A percentile compares a stretch with the other conserved stretches of the same genome.
phyloP scores from a whole-genome alignment of 1,139 yeast genomes.

The Saccharomyces hybrid region DNA sequence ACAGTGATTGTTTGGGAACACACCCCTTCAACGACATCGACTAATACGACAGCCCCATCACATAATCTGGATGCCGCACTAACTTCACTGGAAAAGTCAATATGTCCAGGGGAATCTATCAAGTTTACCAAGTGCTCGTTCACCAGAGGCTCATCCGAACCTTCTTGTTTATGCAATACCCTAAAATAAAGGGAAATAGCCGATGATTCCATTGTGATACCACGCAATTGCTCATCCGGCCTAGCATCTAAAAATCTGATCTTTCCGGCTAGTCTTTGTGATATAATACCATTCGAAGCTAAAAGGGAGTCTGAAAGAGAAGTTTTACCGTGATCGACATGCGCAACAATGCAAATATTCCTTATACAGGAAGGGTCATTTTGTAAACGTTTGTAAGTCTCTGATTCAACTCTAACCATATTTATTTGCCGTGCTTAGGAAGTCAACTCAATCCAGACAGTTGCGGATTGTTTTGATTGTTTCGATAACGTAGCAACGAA shows the following conservation, averaged over 20 bases:
- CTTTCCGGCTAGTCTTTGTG: slow-evolving; percentile 91
- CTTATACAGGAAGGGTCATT: slow-evolving; percentile 61
- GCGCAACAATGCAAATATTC: slow-evolving; percentile 93
- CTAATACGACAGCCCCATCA: slow-evolving; percentile 92
- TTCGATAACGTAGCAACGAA: slow-evolving; percentile 6
- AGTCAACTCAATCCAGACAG: background rate
- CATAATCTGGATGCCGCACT: slow-evolving; percentile 91
- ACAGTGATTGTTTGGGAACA: slow-evolving; percentile 96
- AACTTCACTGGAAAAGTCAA: slow-evolving; percentile 93
- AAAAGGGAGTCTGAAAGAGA: slow-evolving; percentile 85
- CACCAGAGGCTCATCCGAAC: slow-evolving; percentile 39
- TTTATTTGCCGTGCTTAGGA: background rate
- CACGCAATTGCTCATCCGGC: slow-evolving; percentile 91
- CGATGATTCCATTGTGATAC: slow-evolving; percentile 95
- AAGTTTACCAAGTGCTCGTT: slow-evolving; percentile 80
- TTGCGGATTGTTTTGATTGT: slow-evolving; percentile 3
- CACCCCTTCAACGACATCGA: slow-evolving; percentile 97
- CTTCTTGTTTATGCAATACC: slow-evolving; percentile 43
- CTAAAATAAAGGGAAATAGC: slow-evolving; percentile 84
- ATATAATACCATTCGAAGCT: slow-evolving; percentile 93
- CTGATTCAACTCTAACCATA: slow-evolving; percentile 43
- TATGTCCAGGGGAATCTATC: slow-evolving; percentile 97
- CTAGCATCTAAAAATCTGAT: slow-evolving; percentile 88
- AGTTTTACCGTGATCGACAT: slow-evolving; percentile 98
- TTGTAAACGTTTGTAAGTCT: slow-evolving; percentile 60